Evolutionary conservation across 305 asterid species (phyloP), one percentile per base, ranked within the genome.

Genomic region (Fraxinus angustifolia): DNA sequence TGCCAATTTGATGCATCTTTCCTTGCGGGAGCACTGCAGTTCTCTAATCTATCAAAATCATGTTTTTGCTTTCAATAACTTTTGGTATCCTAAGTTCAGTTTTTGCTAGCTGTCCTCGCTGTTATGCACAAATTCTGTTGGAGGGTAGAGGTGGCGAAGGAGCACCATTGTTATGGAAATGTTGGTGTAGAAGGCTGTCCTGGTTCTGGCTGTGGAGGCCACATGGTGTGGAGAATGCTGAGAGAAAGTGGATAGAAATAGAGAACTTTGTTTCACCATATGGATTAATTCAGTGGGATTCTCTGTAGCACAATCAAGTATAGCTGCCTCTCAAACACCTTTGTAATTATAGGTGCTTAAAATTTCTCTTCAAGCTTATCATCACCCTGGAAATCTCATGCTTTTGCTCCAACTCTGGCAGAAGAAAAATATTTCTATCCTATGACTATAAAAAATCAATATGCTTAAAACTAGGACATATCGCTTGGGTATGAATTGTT

Each of bases 301-400:
- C 90, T 0, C 94, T 90, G 80, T 89, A 91, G 87, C 88, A 93
- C 80, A 50, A 80, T 90, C 73, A 91, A 87, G 90, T 91, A 50
- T 14, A 2, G 21, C 21, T 50, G 60, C 60, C 60, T 16, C 58
- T 50, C 21, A 50, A 50, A 50, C 60, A 16, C 60, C 60, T 50
- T 50, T 3, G 60, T 16, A 16, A 50, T 50, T 50, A 16, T 50
- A 50, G 60, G 60, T 16, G 60, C 60, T 50, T 48, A 14, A 48
- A 48, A 48, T 48, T 48, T 50, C 19, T 50, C 60, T 50, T 50
- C 60, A 14, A 50, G 7, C 21, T 1, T 50, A 16, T 14, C 60
- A 50, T 50, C 60, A 16, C 60, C 60, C 21, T 50, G 60, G 21
- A 50, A 50, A 50, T 50, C 21, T 16, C 21, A 16, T 16, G 60